Base-by-base conservation (phyloP, 2,329 filamentous ascomycete genomes). In the Penicillium oxalicum region DNA sequence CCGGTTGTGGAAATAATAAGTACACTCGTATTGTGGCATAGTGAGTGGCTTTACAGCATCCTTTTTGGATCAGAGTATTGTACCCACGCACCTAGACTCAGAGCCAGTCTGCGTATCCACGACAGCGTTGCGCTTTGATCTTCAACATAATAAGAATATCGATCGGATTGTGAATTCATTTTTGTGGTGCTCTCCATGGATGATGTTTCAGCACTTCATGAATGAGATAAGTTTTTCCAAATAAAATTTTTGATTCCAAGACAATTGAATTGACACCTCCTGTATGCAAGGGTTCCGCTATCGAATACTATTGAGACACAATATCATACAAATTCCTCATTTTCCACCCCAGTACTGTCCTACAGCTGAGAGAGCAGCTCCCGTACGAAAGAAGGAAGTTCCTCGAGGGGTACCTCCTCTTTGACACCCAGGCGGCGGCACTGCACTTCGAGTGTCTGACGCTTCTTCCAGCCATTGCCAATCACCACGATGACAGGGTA, bases 401-500 rank as follows among this genome's bases (percentile, higher is more conserved):
- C 64, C 1, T 75, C 71, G 5, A 82, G 48, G 3, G 72, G 59
- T 11, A 89, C 79, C 11, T 80, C 72, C 54, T 84, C 75, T 56
- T 79, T 84, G 12, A 87, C 60, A 5, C 74, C 77, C 26, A 91
- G 71, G 48, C 79, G 77, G 50, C 88, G 78, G 69, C 88, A 91
- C 63, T 95, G 88, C 28, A 95, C 80, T 66, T 95, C 90, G 34
- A 86, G 79, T n/a, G 73, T 67, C 39, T 73, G 72, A 1, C 75
- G 70, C 29, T 69, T 67, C 34, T 77, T 70, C 84, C 87, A 95
- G 3, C 74, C 74, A 53, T 80, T 84, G 0, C 91, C 91, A 29
- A 97, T 68, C 2, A 96, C 77, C 9, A 96, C 75, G 7, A 91
- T 76, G 9, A 97, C 76, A 0, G 91, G 91, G 65, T 94, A 95